phyloP scores from a whole-genome alignment of 371 early-diverging fungal genomes.

The Blakeslea trispora region DNA sequence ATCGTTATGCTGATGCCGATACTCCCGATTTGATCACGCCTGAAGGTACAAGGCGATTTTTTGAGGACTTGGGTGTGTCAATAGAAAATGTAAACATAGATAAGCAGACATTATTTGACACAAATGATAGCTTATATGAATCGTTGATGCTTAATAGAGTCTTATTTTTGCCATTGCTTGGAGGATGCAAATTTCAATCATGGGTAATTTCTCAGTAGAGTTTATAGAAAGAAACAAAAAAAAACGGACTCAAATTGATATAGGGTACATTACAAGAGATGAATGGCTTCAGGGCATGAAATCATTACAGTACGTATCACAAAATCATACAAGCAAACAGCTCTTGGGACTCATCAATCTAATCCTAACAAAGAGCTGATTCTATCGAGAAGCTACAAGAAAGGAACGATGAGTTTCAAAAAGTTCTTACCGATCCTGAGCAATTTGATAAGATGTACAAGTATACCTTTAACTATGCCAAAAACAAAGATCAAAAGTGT shows the following conservation, averaged over 20 bases:
- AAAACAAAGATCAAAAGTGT: conserved; percentile 68
- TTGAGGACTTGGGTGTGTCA: conserved; percentile 44
- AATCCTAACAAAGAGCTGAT: conserved; percentile 52
- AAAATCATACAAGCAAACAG: background rate
- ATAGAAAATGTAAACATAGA: conserved; percentile 40
- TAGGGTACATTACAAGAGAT: conserved; percentile 63
- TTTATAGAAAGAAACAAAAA: background rate
- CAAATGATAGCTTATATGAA: conserved; percentile 31
- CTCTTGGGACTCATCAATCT: background rate
- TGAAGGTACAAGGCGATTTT: conserved; percentile 43
- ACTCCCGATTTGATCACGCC: conserved; percentile 39
- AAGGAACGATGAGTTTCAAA: conserved; percentile 47
- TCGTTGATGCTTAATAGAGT: too few relatives aligned
- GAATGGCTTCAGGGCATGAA: conserved; percentile 74
- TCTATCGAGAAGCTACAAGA: conserved; percentile 50
- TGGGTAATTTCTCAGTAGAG: conserved; percentile 46
- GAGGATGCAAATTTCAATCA: conserved; percentile 60
- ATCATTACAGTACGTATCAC: conserved; percentile 48
- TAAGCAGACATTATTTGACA: background rate
- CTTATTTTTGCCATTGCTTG: conserved; percentile 63
- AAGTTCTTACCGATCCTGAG: conserved; percentile 42
- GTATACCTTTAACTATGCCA: conserved; percentile 70
- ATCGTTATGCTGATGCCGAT: conserved; percentile 45
- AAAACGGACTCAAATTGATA: background rate
- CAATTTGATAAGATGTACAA: conserved; percentile 67